Evolutionary conservation across 306 rosid genomes (phyloP).

Genomic region (Vigna radiata): DNA sequence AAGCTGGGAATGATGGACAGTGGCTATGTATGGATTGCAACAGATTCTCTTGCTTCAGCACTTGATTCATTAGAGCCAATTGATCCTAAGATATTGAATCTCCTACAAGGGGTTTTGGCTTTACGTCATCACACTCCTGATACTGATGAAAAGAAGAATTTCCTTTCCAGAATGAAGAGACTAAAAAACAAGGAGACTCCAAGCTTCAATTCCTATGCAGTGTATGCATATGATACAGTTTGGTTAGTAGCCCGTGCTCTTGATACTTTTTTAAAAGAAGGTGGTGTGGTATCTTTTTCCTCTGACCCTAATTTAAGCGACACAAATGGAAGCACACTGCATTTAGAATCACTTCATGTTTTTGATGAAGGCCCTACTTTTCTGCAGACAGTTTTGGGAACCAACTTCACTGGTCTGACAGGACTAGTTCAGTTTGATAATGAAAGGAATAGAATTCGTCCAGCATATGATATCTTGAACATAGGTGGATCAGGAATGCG

Average conservation of each 20-base stretch:
- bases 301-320: conserved; percentile 66
- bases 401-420: conserved; percentile 77
- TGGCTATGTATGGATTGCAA: conserved; percentile 93
- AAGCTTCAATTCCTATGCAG: conserved; percentile 82
- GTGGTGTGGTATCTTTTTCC: conserved; percentile 76
- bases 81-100: conserved; percentile 55
- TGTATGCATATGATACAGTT: conserved; percentile 87
- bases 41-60: conserved; percentile 90
- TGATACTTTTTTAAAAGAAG: conserved; percentile 64
- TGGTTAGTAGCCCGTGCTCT: conserved; percentile 91
- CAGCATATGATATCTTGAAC: conserved; percentile 84
- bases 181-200: conserved; percentile 48
- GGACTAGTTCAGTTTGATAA: conserved; percentile 72
- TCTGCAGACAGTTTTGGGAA: conserved; percentile 64
- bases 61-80: conserved; percentile 66
- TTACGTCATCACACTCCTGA: conserved; percentile 85
- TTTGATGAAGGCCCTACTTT: conserved; percentile 68
- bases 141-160: conserved; percentile 58
- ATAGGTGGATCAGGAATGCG: conserved; percentile 71
- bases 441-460: conserved; percentile 68
- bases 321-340: conserved; percentile 62
- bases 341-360: conserved; percentile 65
- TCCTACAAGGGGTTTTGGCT: conserved; percentile 86
- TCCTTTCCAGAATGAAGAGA: conserved; percentile 58
- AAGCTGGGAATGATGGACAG: conserved; percentile 71